Percentiles rank a stretch among this genome's conserved stretches.
Evolutionary conservation across 306 rosid genomes (phyloP).

Genomic region (Vigna angularis): DNA sequence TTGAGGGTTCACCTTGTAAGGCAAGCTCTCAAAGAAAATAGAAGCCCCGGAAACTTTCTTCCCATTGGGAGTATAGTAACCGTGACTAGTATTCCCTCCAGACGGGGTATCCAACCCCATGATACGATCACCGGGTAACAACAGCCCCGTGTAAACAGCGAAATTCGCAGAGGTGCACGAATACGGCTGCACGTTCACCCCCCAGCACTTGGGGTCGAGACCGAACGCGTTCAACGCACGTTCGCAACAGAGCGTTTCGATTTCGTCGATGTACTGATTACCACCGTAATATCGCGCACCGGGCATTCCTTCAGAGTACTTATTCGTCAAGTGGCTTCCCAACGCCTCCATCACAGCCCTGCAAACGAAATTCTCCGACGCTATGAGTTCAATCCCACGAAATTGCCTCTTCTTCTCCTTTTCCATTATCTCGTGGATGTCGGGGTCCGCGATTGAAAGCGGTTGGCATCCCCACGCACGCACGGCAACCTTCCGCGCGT

Average conservation of each 20-base stretch:
- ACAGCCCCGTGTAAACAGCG: slow-evolving; percentile 84
- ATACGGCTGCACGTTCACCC: slow-evolving; percentile 93
- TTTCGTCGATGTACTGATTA: slow-evolving; percentile 83
- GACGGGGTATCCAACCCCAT: slow-evolving; percentile 98
- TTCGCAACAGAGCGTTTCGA: slow-evolving; percentile 78
- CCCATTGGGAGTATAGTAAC: slow-evolving; percentile 86
- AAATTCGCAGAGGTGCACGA: slow-evolving; percentile 96
- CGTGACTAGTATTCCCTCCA: slow-evolving; percentile 97
- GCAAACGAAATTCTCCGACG: slow-evolving; percentile 92
- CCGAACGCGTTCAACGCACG: slow-evolving; percentile 81
- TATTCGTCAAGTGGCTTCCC: slow-evolving; percentile 91
- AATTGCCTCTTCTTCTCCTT: slow-evolving; percentile 81
- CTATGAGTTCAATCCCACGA: slow-evolving; percentile 84
- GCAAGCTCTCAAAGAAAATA: slow-evolving; percentile 88
- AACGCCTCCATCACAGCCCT: slow-evolving; percentile 90
- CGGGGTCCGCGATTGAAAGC: slow-evolving; percentile 72
- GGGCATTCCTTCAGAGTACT: slow-evolving; percentile 94
- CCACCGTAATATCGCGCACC: slow-evolving; percentile 87
- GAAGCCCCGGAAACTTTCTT: slow-evolving; percentile 89
- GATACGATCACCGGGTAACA: slow-evolving; percentile 83
- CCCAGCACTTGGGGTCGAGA: slow-evolving; percentile 77
- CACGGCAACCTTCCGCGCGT: slow-evolving; percentile 63
- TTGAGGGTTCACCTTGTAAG: slow-evolving; percentile 87
- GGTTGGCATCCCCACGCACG: slow-evolving; percentile 79
- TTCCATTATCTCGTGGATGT: slow-evolving; percentile 74